Evolutionary conservation across 2,329 filamentous ascomycete genomes (phyloP).

Genomic region (Fusarium coicis): DNA sequence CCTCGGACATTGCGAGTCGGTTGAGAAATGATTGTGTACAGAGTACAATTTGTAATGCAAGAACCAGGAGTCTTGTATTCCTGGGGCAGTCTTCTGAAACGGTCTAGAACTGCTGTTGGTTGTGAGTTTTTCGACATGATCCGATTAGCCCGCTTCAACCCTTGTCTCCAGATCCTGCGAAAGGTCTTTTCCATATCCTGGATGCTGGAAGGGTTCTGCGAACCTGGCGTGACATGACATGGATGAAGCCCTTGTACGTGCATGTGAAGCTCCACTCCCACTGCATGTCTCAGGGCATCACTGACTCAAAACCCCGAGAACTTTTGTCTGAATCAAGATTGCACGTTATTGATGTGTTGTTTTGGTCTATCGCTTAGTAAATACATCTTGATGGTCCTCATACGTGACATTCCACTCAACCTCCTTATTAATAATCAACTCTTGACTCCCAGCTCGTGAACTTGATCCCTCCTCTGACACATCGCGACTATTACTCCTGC

Average conservation of each 20-base stretch:
- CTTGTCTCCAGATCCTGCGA: neutral
- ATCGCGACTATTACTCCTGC: slow-evolving; percentile 4
- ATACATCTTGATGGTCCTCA: slow-evolving; percentile 9
- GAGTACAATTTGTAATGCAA: neutral
- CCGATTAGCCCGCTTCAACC: slow-evolving; percentile 20
- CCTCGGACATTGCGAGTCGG: slow-evolving; percentile 14
- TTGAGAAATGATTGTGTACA: neutral
- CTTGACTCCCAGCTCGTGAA: slow-evolving; percentile 34
- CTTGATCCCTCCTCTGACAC: slow-evolving; percentile 19
- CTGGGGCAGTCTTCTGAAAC: neutral
- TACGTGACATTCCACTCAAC: slow-evolving; percentile 30
- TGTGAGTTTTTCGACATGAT: neutral
- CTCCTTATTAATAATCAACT: slow-evolving; percentile 38
- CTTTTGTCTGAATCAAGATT: neutral
- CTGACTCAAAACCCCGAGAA: neutral
- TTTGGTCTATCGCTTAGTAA: neutral
- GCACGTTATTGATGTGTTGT: neutral
- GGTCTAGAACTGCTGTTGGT: neutral
- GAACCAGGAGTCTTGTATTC: slow-evolving; percentile 11
- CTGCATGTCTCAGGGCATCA: neutral
- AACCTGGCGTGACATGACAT: neutral
- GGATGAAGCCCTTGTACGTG: neutral
- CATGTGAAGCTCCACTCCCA: neutral
- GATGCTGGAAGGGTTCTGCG: neutral
- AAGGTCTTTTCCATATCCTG: neutral